A percentile compares a stretch with the other conserved stretches of the same genome.
Evolutionary conservation across 129 eudicot genomes (phyloP).

Genomic region (Flaveria brownii): DNA sequence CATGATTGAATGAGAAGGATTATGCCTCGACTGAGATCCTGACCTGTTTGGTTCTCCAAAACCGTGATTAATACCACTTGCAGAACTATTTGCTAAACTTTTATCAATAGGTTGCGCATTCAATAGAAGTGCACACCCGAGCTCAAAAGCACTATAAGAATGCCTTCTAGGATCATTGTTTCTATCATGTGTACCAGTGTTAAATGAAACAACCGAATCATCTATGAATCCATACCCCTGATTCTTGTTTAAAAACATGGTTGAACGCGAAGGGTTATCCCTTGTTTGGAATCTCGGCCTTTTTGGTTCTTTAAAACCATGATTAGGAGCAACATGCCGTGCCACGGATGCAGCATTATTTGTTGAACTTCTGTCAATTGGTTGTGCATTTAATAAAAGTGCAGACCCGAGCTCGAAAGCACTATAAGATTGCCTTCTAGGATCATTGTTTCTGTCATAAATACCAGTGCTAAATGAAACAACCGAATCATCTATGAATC

Average conservation of each 20-base stretch:
- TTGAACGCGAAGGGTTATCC: not conserved
- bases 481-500: not conserved
- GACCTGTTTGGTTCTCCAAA: constrained; percentile 38
- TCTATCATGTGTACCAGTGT: not conserved
- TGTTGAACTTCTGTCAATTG: constrained; percentile 2
- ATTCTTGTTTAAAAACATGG: constrained; percentile 4
- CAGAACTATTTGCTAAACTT: not conserved
- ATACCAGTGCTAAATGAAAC: constrained; percentile 7
- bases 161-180: constrained; percentile 25
- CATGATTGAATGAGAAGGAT: not conserved
- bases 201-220: constrained; percentile 15
- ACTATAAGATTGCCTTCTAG: constrained; percentile 31
- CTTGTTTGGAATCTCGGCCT: constrained; percentile 23
- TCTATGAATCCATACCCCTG: constrained; percentile 1
- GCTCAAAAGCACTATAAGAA: constrained; percentile 25
- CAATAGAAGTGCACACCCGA: constrained; percentile 7
- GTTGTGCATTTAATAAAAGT: constrained; percentile 9
- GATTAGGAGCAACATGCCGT: constrained; percentile 6
- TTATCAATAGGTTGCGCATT: constrained; percentile 21
- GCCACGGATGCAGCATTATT: constrained; percentile 15
- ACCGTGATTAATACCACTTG: constrained; percentile 8
- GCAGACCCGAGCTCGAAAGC: constrained; percentile 11
- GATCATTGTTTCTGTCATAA: not conserved
- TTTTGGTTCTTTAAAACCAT: constrained; percentile 34
- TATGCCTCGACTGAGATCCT: constrained; percentile 7